Evolutionary conservation across 371 early-diverging fungal species (phyloP).

Genomic region (Zancudomyces culisetae): DNA sequence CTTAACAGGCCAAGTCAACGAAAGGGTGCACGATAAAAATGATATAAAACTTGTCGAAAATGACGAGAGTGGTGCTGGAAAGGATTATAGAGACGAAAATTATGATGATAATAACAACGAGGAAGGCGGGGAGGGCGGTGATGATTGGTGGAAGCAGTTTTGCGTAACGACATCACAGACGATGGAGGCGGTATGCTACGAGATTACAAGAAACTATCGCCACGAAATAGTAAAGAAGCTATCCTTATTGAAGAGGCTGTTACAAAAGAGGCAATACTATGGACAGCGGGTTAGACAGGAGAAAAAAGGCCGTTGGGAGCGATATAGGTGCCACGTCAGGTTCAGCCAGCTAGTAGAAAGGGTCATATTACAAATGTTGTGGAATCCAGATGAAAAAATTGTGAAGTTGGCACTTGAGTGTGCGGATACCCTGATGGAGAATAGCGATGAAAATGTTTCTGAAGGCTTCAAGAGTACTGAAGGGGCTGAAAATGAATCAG

Average conservation of each 20-base stretch:
- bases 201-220: background rate
- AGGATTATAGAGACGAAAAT: background rate
- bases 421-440: background rate
- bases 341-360: background rate
- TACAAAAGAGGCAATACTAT: background rate
- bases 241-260: background rate
- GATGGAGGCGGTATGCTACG: background rate
- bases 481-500: no score
- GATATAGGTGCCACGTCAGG: background rate
- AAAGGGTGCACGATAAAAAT: background rate
- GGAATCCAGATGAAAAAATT: background rate
- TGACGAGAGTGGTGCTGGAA: background rate
- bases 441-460: no score
- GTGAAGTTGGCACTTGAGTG: background rate
- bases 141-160: background rate
- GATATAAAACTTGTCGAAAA: no score
- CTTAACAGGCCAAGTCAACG: background rate
- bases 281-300: background rate
- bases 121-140: background rate
- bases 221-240: background rate
- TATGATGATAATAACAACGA: background rate
- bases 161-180: background rate
- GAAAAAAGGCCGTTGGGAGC: background rate
- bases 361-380: background rate
- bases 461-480: no score